phyloP scores from a whole-genome alignment of 202 grass and related monocot genomes.

The Miscanthus sacchariflorus region DNA sequence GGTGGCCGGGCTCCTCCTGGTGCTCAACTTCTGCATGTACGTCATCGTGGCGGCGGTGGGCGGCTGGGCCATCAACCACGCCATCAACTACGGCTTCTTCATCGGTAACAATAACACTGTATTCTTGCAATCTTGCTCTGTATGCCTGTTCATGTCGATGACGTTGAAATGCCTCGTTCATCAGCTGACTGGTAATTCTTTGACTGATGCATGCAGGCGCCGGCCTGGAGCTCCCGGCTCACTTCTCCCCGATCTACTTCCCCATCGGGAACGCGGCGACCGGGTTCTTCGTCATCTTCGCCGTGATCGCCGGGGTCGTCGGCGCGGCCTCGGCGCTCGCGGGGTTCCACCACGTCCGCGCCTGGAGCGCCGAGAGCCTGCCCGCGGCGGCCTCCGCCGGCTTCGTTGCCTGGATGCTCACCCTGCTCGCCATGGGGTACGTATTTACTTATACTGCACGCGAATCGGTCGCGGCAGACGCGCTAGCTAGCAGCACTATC shows the following conservation, averaged over 20 bases:
- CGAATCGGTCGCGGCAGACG: no score
- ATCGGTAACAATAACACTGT: conserved; percentile 44
- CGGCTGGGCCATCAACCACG: conserved; percentile 92
- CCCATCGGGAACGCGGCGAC: conserved; percentile 93
- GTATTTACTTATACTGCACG: background rate
- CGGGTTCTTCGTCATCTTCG: conserved; percentile 90
- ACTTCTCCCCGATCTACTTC: conserved; percentile 93
- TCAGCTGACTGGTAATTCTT: background rate
- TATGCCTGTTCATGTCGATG: background rate
- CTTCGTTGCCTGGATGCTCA: conserved; percentile 84
- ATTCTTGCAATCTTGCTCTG: no score
- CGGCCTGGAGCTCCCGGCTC: conserved; percentile 67
- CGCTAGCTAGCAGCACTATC: no score
- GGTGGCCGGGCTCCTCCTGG: conserved; percentile 65
- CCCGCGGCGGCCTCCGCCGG: conserved; percentile 76
- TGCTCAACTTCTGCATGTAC: conserved; percentile 98
- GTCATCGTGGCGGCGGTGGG: conserved; percentile 78
- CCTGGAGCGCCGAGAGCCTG: conserved; percentile 68
- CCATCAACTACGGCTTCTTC: conserved; percentile 79
- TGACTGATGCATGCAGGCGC: conserved; percentile 38
- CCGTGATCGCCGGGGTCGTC: conserved; percentile 80
- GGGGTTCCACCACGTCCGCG: conserved; percentile 64
- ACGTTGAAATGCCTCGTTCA: background rate
- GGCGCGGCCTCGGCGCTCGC: conserved; percentile 82
- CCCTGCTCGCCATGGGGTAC: conserved; percentile 93